phyloP scores from a whole-genome alignment of 768 basidiomycete species.

The Auricularia sp. region DNA sequence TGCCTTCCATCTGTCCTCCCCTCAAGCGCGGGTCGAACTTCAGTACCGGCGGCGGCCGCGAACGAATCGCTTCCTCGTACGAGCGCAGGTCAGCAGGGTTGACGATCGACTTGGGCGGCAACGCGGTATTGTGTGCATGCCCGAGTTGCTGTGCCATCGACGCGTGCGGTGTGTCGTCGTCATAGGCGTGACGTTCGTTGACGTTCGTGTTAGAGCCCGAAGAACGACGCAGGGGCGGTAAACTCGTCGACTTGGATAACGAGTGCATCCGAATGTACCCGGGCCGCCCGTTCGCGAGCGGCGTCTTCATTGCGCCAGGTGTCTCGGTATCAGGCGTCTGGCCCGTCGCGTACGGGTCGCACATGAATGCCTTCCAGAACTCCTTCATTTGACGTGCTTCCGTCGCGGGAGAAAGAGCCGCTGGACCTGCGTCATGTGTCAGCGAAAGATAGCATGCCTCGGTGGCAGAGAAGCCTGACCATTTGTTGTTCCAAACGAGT shows the following conservation, averaged over 20 bases:
- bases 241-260: neutral
- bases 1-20: neutral
- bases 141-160: constrained; percentile 1
- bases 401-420: constrained; percentile 2
- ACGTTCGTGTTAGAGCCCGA: neutral
- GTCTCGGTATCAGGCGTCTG: constrained; percentile 1
- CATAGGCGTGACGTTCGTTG: neutral
- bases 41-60: neutral
- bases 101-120: neutral
- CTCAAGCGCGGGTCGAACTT: neutral
- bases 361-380: constrained; percentile 7
- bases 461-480: neutral
- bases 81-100: neutral
- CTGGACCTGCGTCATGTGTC: neutral
- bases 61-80: neutral
- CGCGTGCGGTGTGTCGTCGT: neutral
- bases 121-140: neutral
- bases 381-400: constrained; percentile 4
- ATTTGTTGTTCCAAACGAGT: neutral
- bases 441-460: neutral
- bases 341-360: constrained; percentile 3
- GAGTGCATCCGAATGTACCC: neutral
- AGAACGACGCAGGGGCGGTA: neutral
- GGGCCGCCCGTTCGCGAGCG: neutral
- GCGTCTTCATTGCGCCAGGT: constrained; percentile 3